Conservation (phyloP, 2,329 filamentous ascomycete genomes). For the Aspergillus uvarum region DNA sequence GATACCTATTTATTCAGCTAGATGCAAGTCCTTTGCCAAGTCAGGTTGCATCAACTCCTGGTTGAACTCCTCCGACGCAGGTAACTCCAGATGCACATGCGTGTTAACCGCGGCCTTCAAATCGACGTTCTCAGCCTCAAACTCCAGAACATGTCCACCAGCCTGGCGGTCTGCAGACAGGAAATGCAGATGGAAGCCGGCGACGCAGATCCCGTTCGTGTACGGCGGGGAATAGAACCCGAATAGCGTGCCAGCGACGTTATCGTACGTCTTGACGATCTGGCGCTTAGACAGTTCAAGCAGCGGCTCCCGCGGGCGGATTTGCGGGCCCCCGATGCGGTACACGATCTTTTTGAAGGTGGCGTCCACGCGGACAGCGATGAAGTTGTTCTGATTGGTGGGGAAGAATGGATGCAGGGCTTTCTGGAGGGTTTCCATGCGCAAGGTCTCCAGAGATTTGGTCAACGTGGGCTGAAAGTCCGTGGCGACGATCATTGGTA, state of each 20-base stretch:
- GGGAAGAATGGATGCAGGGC: slow-evolving; percentile 15
- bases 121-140: background rate
- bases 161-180: slow-evolving; percentile 35
- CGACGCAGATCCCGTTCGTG: slow-evolving; percentile 45
- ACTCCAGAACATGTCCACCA: slow-evolving; percentile 34
- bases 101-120: background rate
- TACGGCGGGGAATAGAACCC: slow-evolving; percentile 44
- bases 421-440: slow-evolving; percentile 1
- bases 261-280: slow-evolving; percentile 31
- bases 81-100: background rate
- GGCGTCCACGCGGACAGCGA: slow-evolving; percentile 12
- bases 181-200: slow-evolving; percentile 47
- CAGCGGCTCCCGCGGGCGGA: slow-evolving; percentile 4
- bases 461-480: slow-evolving; percentile 30
- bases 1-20: background rate
- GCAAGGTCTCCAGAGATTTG: slow-evolving; percentile 1
- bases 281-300: slow-evolving; percentile 27
- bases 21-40: background rate
- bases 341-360: slow-evolving; percentile 2
- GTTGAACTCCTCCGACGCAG: background rate
- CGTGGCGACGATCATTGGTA: slow-evolving; percentile 41
- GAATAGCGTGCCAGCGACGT: slow-evolving; percentile 43
- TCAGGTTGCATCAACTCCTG: background rate
- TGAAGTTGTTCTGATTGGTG: slow-evolving; percentile 12
- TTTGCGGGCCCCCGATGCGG: slow-evolving; percentile 10